A percentile compares a stretch with the other conserved stretches of the same genome.
Conservation (phyloP, 208 protist species). For the Wallacemonas sp. region DNA sequence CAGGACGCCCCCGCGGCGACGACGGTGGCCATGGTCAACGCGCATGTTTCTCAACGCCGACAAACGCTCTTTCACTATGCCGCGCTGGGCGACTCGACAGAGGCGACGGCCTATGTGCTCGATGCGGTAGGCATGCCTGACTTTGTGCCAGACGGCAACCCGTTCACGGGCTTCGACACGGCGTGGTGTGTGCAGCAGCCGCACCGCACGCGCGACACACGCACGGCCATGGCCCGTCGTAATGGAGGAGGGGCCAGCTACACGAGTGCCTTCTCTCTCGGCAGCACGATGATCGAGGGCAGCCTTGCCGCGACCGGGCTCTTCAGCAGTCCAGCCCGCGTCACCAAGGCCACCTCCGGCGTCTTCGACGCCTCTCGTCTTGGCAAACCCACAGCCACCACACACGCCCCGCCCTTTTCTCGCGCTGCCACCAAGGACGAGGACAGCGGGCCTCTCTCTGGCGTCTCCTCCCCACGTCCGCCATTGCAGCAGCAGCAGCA, state of each 20-base stretch:
- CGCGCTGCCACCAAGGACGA: background rate
- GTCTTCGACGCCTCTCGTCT: no score
- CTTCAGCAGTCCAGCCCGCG: no score
- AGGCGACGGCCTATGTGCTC: constrained; percentile 42
- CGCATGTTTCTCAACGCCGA: constrained; percentile 16
- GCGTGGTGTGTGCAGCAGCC: constrained; percentile 11
- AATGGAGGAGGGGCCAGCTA: background rate
- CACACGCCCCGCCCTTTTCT: background rate
- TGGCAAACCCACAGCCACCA: background rate
- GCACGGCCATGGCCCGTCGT: background rate
- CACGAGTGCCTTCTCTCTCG: background rate
- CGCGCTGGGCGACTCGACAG: constrained; percentile 43
- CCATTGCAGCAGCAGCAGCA: background rate
- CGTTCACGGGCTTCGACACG: background rate
- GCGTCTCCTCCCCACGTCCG: background rate
- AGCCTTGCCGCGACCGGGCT: no score
- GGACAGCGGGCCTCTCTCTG: no score
- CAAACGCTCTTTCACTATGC: constrained; percentile 33
- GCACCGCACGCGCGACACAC: constrained; percentile 9
- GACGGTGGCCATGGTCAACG: constrained; percentile 5
- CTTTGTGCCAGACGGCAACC: constrained; percentile 23
- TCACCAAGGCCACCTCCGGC: no score
- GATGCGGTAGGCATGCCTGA: constrained; percentile 35
- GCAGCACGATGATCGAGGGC: background rate
- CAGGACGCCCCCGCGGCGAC: background rate